A percentile compares a stretch with the other conserved stretches of the same genome.
phyloP scores from a whole-genome alignment of 768 basidiomycete genomes.

The Ramaria sp. region DNA sequence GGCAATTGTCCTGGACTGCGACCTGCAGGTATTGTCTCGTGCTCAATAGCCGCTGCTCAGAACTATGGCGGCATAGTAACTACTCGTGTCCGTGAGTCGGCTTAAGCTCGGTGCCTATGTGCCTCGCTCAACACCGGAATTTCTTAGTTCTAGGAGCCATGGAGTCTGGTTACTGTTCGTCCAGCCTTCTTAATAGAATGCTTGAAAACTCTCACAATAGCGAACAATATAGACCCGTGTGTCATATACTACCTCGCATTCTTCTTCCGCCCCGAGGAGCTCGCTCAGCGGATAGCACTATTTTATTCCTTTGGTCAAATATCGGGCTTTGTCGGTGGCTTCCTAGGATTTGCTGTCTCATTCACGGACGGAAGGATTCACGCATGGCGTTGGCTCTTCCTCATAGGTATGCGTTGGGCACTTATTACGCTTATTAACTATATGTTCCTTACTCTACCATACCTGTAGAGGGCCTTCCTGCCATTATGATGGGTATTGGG shows the following conservation, averaged over 20 bases:
- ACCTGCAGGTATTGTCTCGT: conserved; percentile 9
- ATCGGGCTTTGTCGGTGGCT: conserved; percentile 16
- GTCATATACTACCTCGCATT: conserved; percentile 17
- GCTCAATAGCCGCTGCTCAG: conserved; percentile 14
- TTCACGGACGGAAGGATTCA: conserved; percentile 15
- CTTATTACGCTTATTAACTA: conserved; percentile 20
- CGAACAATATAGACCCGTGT: conserved; percentile 11
- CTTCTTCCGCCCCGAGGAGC: conserved; percentile 17
- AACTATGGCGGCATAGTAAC: conserved; percentile 15
- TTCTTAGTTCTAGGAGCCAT: not conserved
- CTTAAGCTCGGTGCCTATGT: not conserved
- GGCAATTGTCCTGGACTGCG: not conserved
- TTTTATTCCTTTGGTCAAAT: conserved; percentile 16
- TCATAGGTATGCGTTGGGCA: conserved; percentile 15
- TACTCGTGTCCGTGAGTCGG: conserved; percentile 12
- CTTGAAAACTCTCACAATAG: not conserved
- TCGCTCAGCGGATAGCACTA: conserved; percentile 14
- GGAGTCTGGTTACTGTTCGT: not conserved
- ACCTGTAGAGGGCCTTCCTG: conserved; percentile 14
- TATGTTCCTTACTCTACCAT: conserved; percentile 27
- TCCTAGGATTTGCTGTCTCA: conserved; percentile 16
- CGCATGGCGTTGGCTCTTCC: conserved; percentile 26
- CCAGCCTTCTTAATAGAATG: not conserved
- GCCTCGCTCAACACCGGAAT: not conserved
- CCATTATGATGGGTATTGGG: conserved; percentile 14